A percentile compares a stretch with the other conserved stretches of the same genome.
These are phyloP conservation scores for Pulchroboletus neoregius DNA, from an alignment of 1,284 basidiomycete species.

Conservation along the genomic window DNA sequence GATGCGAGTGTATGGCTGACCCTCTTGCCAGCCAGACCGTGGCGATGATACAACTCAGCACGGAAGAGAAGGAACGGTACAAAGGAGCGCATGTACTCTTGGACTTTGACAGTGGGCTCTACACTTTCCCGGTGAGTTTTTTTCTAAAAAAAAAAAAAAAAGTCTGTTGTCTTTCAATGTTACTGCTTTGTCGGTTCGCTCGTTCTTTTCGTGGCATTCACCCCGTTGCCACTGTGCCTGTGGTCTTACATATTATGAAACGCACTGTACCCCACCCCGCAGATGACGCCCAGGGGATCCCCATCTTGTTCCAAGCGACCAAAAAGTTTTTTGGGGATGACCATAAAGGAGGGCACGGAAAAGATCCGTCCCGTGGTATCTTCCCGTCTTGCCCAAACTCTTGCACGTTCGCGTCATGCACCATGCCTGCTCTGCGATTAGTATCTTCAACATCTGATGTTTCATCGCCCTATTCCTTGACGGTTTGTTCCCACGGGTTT, in stretches of 20 bases:
- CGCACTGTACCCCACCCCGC: no score
- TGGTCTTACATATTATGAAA: no score
- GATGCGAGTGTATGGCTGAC: neutral
- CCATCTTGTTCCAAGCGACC: no score
- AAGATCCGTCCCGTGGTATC: slow-evolving; percentile 25
- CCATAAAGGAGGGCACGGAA: slow-evolving; percentile 25
- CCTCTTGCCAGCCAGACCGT: slow-evolving; percentile 61
- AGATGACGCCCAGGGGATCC: neutral
- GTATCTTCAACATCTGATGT: neutral
- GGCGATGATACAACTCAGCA: slow-evolving; percentile 68
- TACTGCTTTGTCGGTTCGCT: neutral
- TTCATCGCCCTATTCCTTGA: neutral
- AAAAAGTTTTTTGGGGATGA: no score
- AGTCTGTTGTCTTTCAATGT: neutral
- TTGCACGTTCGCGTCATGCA: no score
- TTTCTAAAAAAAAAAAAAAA: no score
- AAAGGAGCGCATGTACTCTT: slow-evolving; percentile 66
- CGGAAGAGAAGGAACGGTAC: slow-evolving; percentile 65
- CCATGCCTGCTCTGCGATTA: no score
- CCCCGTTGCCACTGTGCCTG: no score
- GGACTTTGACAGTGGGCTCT: slow-evolving; percentile 67
- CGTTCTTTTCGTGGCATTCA: neutral
- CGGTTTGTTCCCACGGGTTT: neutral
- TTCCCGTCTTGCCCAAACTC: neutral
- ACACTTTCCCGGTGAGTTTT: slow-evolving; percentile 67